A percentile compares a stretch with the other conserved stretches of the same genome.
phyloP scores from a whole-genome alignment of 1,284 basidiomycete species.

The Leccinum olivaceoglutinosum region DNA sequence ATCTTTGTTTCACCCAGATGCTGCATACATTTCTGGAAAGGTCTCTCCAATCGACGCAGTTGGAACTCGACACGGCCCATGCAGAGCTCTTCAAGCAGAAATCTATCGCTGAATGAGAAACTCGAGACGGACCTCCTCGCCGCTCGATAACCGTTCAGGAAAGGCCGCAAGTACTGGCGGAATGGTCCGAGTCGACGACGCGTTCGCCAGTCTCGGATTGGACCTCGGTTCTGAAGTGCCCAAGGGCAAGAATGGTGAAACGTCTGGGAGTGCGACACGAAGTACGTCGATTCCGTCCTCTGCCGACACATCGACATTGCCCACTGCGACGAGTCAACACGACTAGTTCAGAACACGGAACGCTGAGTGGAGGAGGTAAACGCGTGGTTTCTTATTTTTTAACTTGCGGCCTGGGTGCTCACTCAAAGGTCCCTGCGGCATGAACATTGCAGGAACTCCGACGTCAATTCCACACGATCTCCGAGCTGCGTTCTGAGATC shows the following conservation, averaged over 20 bases:
- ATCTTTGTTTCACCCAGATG: conserved; percentile 44
- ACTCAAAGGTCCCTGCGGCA: background rate
- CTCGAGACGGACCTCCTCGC: conserved; percentile 88
- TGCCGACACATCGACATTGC: conserved; percentile 86
- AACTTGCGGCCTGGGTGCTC: background rate
- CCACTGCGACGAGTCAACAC: conserved; percentile 93
- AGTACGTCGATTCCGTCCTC: conserved; percentile 67
- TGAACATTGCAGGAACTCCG: conserved; percentile 68
- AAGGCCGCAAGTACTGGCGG: conserved; percentile 22
- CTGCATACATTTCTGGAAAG: conserved; percentile 76
- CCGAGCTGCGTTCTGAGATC: conserved; percentile 84
- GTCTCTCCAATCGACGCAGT: conserved; percentile 54
- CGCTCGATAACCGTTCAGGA: conserved; percentile 48
- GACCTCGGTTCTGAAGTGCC: conserved; percentile 26
- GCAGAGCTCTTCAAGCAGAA: conserved; percentile 75
- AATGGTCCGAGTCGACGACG: conserved; percentile 34
- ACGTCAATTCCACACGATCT: conserved; percentile 89
- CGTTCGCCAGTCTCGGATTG: conserved; percentile 70
- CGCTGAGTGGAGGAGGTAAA: conserved; percentile 67
- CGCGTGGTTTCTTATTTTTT: background rate
- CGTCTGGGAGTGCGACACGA: conserved; percentile 34
- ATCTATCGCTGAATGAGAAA: conserved; percentile 67
- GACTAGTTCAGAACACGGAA: conserved; percentile 95
- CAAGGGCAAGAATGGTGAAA: conserved; percentile 19
- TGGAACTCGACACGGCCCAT: conserved; percentile 54